Conservation (phyloP, 495 filamentous ascomycete genomes). For the Annulohypoxylon moriforme region DNA sequence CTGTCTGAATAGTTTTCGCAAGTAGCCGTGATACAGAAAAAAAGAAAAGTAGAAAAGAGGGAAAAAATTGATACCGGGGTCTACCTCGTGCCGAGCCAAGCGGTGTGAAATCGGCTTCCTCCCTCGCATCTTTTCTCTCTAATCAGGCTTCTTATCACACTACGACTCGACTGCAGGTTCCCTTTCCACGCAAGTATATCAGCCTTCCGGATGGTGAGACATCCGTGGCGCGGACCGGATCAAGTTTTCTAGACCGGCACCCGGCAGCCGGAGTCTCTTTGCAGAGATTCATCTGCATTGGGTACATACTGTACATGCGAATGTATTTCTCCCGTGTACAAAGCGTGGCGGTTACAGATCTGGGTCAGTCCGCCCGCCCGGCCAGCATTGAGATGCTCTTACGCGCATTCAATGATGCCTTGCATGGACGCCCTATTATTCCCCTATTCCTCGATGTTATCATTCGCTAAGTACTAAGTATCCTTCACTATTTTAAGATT, state of each 20-base stretch:
- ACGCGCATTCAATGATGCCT: not conserved
- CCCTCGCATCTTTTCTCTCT: constrained; percentile 39
- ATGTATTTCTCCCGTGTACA: not conserved
- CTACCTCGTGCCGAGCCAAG: constrained; percentile 19
- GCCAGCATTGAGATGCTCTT: not conserved
- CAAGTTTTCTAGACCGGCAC: constrained; percentile 26
- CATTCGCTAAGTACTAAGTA: not conserved
- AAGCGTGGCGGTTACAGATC: constrained; percentile 34
- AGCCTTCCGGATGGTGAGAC: constrained; percentile 36
- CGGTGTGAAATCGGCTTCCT: constrained; percentile 41
- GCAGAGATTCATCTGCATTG: not conserved
- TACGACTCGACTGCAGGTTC: constrained; percentile 38
- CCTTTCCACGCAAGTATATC: constrained; percentile 22
- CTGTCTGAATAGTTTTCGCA: not conserved
- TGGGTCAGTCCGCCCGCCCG: not conserved
- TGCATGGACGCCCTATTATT: not conserved
- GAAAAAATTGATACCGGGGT: not conserved
- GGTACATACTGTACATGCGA: not conserved
- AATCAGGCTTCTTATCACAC: constrained; percentile 35
- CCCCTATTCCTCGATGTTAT: not conserved
- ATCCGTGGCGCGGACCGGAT: constrained; percentile 38
- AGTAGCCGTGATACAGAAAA: constrained; percentile 27
- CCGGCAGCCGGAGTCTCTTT: constrained; percentile 21
- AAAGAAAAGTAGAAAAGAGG: not conserved
- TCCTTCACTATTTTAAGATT: not conserved